These are phyloP conservation scores for Austroboletus niveus DNA, from an alignment of 1,284 basidiomycete species.

Conservation along the genomic window DNA sequence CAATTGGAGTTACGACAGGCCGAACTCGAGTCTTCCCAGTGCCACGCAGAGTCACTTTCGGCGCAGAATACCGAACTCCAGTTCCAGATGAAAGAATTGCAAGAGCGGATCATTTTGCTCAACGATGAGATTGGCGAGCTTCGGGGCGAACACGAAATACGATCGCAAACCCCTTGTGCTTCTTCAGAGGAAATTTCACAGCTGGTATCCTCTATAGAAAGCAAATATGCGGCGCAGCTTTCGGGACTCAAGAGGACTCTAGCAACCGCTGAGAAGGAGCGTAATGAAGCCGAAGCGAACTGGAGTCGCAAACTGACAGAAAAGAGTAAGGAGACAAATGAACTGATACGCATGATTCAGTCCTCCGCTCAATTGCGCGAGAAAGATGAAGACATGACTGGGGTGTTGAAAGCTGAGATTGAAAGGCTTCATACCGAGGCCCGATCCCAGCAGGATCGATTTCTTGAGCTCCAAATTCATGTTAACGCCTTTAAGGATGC, in stretches of 20 bases:
- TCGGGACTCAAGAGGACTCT: conserved; percentile 65
- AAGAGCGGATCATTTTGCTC: conserved; percentile 67
- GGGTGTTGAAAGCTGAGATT: conserved; percentile 54
- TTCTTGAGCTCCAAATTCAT: conserved; percentile 47
- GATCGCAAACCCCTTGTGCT: conserved; percentile 42
- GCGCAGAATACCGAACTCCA: conserved; percentile 80
- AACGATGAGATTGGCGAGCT: conserved; percentile 72
- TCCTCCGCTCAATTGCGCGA: conserved; percentile 55
- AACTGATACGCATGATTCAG: conserved; percentile 59
- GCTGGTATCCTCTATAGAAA: conserved; percentile 75
- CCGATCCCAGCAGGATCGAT: conserved; percentile 43
- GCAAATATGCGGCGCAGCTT: conserved; percentile 73
- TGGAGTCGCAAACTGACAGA: conserved; percentile 80
- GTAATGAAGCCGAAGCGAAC: conserved; percentile 77
- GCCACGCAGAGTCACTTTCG: conserved; percentile 69
- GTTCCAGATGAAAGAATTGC: conserved; percentile 79
- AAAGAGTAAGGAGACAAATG: conserved; percentile 75
- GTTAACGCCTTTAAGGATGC: conserved; percentile 53
- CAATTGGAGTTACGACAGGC: conserved; percentile 83
- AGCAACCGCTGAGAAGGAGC: conserved; percentile 62
- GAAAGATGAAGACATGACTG: conserved; percentile 56
- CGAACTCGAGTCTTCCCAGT: conserved; percentile 79
- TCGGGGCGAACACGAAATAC: conserved; percentile 54
- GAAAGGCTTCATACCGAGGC: conserved; percentile 51
- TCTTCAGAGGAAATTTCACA: conserved; percentile 71